phyloP scores from a whole-genome alignment of 2,329 filamentous ascomycete species.

The Hymenoscyphus fraxineus region DNA sequence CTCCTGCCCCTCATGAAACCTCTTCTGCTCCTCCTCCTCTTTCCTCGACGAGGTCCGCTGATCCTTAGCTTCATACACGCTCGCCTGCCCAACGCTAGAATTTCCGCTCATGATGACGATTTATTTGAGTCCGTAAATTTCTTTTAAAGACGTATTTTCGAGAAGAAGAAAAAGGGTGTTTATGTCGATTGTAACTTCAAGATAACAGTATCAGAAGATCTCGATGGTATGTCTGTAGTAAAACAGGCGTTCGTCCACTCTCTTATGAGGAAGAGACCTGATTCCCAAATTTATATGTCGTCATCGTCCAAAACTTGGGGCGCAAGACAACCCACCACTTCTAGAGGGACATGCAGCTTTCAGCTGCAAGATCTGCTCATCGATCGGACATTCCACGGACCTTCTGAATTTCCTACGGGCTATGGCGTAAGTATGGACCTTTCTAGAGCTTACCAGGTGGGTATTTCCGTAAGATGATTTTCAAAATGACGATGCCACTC shows the following conservation, averaged over 20 bases:
- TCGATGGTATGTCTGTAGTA: background rate
- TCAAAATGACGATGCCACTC: no score
- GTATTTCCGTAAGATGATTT: no score
- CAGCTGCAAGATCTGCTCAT: background rate
- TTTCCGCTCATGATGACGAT: constrained; percentile 19
- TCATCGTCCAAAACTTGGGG: background rate
- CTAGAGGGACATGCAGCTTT: background rate
- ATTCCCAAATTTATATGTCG: background rate
- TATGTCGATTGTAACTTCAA: background rate
- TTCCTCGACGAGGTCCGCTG: constrained; percentile 62
- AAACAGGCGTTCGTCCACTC: background rate
- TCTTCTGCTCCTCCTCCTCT: constrained; percentile 45
- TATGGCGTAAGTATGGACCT: constrained; percentile 1
- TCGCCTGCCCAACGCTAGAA: constrained; percentile 55
- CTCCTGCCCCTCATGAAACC: constrained; percentile 69
- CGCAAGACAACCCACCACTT: background rate
- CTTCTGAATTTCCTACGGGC: background rate
- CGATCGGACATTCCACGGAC: background rate
- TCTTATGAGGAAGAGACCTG: background rate
- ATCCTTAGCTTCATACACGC: constrained; percentile 72
- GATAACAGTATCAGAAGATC: background rate
- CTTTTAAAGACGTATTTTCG: no score
- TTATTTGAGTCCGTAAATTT: background rate
- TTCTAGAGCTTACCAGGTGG: background rate
- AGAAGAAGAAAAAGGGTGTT: no score